phyloP scores from a whole-genome alignment of 768 basidiomycete genomes.

The Arthromyces matolae region DNA sequence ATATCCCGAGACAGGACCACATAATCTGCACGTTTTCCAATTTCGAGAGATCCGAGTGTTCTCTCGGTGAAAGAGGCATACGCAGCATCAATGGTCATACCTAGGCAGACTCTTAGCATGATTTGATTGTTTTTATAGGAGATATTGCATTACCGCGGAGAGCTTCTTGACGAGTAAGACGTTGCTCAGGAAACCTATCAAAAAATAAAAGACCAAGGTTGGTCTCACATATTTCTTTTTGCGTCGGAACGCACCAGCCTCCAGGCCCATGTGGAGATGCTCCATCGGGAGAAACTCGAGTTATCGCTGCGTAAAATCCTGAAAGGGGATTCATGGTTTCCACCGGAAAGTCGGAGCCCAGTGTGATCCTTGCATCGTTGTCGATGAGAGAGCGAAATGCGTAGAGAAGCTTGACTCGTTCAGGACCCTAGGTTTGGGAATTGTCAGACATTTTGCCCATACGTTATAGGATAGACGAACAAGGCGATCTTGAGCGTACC shows the following conservation, averaged over 20 bases:
- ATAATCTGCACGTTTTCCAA: conserved; percentile 82
- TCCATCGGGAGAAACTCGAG: conserved; percentile 66
- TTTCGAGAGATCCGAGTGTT: conserved; percentile 67
- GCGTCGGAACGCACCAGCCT: conserved; percentile 81
- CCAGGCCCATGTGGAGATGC: conserved; percentile 75
- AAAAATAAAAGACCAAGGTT: too few species aligned
- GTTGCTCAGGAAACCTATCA: conserved; percentile 77
- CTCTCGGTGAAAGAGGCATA: conserved; percentile 82
- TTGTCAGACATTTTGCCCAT: conserved; percentile 2
- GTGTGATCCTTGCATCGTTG: conserved; percentile 61
- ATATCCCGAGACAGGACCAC: conserved; percentile 83
- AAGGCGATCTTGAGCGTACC: conserved; percentile 80
- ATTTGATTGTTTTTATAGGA: background rate
- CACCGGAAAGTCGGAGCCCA: conserved; percentile 91
- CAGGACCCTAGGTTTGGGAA: conserved; percentile 54
- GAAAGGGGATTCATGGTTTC: conserved; percentile 81
- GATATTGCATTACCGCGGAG: conserved; percentile 48
- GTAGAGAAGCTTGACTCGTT: conserved; percentile 81
- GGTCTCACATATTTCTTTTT: too few species aligned
- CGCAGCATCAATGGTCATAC: conserved; percentile 85
- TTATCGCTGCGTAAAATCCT: conserved; percentile 86
- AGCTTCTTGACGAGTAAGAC: conserved; percentile 72
- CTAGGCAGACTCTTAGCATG: conserved; percentile 28
- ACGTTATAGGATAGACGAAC: conserved; percentile 35
- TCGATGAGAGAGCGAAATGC: conserved; percentile 77